Conservation (phyloP, 495 filamentous ascomycete species). For the Talaromyces adpressus region DNA sequence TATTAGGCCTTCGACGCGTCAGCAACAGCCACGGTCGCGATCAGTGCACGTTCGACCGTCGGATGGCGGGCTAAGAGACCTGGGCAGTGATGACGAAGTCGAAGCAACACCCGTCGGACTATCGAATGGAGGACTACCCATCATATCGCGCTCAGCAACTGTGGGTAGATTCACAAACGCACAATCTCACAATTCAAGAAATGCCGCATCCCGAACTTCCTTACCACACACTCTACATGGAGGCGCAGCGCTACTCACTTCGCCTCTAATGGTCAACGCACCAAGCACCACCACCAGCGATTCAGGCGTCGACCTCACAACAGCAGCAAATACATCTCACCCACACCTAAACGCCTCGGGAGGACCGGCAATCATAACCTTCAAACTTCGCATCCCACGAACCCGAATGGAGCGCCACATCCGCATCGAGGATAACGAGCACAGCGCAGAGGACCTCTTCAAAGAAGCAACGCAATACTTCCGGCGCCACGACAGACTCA, state of each 20-base stretch:
- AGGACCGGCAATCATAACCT: neutral
- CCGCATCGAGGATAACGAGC: neutral
- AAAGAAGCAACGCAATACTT: slow-evolving; percentile 4
- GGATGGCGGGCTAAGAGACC: neutral
- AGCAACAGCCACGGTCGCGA: neutral
- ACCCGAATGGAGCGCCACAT: slow-evolving; percentile 4
- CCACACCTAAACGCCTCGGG: neutral
- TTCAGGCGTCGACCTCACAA: neutral
- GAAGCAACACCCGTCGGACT: neutral
- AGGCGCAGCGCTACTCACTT: neutral
- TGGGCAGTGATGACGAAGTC: neutral
- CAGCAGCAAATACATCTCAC: neutral
- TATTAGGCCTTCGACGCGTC: neutral
- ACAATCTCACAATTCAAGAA: neutral
- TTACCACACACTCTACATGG: neutral
- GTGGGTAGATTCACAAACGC: neutral
- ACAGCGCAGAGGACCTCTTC: neutral
- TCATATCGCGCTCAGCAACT: neutral
- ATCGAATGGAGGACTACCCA: neutral
- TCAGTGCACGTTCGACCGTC: neutral
- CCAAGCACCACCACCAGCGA: neutral
- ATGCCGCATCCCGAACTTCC: neutral
- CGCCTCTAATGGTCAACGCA: neutral
- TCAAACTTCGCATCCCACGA: neutral
- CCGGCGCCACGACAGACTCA: neutral